Evolutionary conservation across 148 eudicot genomes (phyloP).

Genomic region (Chenopodium berlandieri): DNA sequence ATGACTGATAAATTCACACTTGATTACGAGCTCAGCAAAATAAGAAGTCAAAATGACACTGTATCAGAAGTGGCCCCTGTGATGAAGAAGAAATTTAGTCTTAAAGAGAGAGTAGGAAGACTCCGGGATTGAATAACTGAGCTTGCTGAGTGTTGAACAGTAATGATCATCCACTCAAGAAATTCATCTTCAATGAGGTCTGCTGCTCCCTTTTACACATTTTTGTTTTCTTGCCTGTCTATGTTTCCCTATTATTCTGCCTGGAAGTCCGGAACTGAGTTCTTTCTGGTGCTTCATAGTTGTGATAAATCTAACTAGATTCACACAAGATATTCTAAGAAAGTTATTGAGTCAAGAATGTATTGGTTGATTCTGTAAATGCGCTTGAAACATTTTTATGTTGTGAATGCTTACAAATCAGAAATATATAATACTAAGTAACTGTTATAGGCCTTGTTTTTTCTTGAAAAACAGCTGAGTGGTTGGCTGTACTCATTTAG

Average conservation of each 20-base stretch:
- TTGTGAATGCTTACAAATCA: too few species aligned
- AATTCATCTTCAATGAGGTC: slow-evolving; percentile 12
- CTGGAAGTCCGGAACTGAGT: neutral
- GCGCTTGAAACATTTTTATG: too few species aligned
- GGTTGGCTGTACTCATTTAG: too few species aligned
- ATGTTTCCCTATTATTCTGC: neutral
- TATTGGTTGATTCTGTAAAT: neutral
- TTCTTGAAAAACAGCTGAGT: too few species aligned
- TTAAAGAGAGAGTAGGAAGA: slow-evolving; percentile 53
- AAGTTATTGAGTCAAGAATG: neutral
- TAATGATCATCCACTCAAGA: neutral
- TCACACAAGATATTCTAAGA: neutral
- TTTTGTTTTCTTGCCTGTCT: neutral
- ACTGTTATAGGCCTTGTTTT: too few species aligned
- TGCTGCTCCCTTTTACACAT: neutral
- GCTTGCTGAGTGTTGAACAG: neutral
- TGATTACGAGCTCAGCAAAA: slow-evolving; percentile 26
- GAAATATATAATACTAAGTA: neutral
- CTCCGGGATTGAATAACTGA: slow-evolving; percentile 37
- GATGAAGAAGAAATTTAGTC: slow-evolving; percentile 58
- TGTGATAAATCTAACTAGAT: too few species aligned
- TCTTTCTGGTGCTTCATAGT: neutral
- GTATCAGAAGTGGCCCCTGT: slow-evolving; percentile 31
- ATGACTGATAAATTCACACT: slow-evolving; percentile 24
- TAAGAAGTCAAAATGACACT: slow-evolving; percentile 23